These are phyloP conservation scores for Starmerella etchellsii DNA, from an alignment of 805 yeast genomes.

Conservation along the genomic window DNA sequence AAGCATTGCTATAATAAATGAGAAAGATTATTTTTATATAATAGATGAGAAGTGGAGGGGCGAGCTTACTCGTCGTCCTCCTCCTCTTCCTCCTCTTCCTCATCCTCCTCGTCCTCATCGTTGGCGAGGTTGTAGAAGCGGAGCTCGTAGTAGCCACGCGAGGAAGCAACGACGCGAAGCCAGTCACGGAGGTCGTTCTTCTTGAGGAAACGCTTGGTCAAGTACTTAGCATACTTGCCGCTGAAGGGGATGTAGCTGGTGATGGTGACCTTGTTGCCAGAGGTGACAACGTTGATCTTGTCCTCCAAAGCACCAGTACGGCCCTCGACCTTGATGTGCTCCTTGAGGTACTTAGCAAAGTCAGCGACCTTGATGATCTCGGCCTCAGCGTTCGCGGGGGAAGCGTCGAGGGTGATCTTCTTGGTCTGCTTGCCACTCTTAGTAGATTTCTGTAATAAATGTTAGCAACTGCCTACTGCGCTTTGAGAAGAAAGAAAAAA, in stretches of 20 bases:
- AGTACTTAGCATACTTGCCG: slow-evolving; percentile 99
- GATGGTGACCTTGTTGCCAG: slow-evolving; percentile 80
- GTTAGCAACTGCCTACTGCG: slow-evolving; percentile 65
- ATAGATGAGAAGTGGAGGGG: background rate
- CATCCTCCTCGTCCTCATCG: slow-evolving; percentile 91
- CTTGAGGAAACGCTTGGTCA: slow-evolving; percentile 99
- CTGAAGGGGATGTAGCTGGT: slow-evolving; percentile 92
- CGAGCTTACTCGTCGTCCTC: slow-evolving; percentile 20
- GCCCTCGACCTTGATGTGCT: slow-evolving; percentile 98
- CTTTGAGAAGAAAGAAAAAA: slow-evolving; percentile 19
- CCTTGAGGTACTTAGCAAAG: slow-evolving; percentile 94
- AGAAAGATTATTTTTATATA: background rate
- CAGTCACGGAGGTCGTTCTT: slow-evolving; percentile 99
- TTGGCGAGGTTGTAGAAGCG: slow-evolving; percentile 98
- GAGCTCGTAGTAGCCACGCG: slow-evolving; percentile 91
- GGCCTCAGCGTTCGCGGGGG: slow-evolving; percentile 95
- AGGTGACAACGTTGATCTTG: slow-evolving; percentile 66
- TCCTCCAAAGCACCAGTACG: slow-evolving; percentile 94
- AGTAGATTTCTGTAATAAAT: slow-evolving; percentile 29
- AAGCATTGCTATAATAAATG: too few relatives aligned
- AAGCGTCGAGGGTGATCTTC: slow-evolving; percentile 87
- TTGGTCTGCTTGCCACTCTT: slow-evolving; percentile 63
- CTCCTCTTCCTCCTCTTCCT: slow-evolving; percentile 39
- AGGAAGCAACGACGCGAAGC: slow-evolving; percentile 96
- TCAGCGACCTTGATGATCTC: slow-evolving; percentile 96